A percentile compares a stretch with the other conserved stretches of the same genome.
Conservation (phyloP, 805 yeast genomes). For the Metschnikowia similis region DNA sequence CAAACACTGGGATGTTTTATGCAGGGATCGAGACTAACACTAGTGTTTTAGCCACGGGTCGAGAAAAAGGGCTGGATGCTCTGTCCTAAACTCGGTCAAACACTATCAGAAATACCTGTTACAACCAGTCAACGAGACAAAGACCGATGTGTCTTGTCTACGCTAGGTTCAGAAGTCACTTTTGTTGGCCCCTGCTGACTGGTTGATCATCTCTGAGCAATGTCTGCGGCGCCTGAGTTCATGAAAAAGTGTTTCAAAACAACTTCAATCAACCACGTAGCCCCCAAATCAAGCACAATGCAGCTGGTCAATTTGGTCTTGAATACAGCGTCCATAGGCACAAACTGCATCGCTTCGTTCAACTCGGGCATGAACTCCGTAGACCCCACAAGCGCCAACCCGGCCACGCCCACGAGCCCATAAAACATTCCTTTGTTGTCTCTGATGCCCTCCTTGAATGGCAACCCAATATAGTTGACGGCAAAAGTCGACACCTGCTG, state of each 20-base stretch:
- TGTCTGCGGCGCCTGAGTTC: slow-evolving; percentile 91
- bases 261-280: slow-evolving; percentile 73
- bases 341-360: slow-evolving; percentile 88
- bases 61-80: too few relatives aligned
- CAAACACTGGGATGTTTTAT: too few relatives aligned
- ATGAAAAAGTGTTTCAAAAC: slow-evolving; percentile 80
- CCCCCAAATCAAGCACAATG: slow-evolving; percentile 70
- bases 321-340: slow-evolving; percentile 73
- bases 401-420: slow-evolving; percentile 88
- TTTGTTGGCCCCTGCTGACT: too few relatives aligned
- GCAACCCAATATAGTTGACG: slow-evolving; percentile 95
- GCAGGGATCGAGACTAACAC: too few relatives aligned
- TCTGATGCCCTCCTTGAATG: slow-evolving; percentile 85
- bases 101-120: too few relatives aligned
- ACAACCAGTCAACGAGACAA: too few relatives aligned
- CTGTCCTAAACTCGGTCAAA: too few relatives aligned
- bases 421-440: slow-evolving; percentile 97
- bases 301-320: slow-evolving; percentile 71
- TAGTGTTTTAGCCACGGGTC: too few relatives aligned
- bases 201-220: slow-evolving; percentile 48
- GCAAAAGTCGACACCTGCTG: slow-evolving; percentile 98
- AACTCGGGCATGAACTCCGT: slow-evolving; percentile 94
- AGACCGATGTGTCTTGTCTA: too few relatives aligned
- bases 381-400: slow-evolving; percentile 82
- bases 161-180: too few relatives aligned